Evolutionary conservation across 257 asterid genomes (phyloP), one percentile per base, ranked within the genome.

Genomic region (Prunella vulgaris): DNA sequence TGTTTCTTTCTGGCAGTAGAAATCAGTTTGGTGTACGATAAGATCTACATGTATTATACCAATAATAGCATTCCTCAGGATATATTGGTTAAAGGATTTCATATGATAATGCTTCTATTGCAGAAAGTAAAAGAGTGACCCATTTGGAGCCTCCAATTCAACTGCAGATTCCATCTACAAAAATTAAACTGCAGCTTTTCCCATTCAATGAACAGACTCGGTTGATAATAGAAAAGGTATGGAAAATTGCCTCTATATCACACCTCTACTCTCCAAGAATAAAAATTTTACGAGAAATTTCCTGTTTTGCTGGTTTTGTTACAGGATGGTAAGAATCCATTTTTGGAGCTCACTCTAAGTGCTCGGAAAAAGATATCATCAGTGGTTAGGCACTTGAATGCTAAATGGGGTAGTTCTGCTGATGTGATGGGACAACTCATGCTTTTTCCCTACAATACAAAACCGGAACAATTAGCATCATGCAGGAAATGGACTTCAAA

Each of bases 241-340:
- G 62, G 10, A 49, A 49, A 66, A 7, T 28, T 15, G 33, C 66
- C 60, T 14, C 27, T 42, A 9, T 20, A 9, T 20, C 66, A 22
- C 61, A 24, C 35, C 59, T 54, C 20, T 40, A 22, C 21, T 52
- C 66, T 24, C 17, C 15, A 51, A 22, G 12, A 52, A 61, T 17
- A 24, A 27, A 25, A 67, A 70, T 21, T 53, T 54, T 21, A 48
- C 48, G 60, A 62, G 27, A 54, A 48, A 32, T 18, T 63, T 20
- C 14, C 52, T 25, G 51, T 33, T 5, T 32, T 44, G 58, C 35
- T 70, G 58, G 52, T 42, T 38, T 74, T 59, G 17, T 76, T 79
- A 42, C 77, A 93, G 98, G 95, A 86, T 76, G 90, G 96, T 60
- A 74, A 79, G 84, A 88, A 93, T 79, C 98, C 98, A 8, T 93